A percentile compares a stretch with the other conserved stretches of the same genome.
phyloP scores from a whole-genome alignment of 805 yeast species.

The Hanseniaspora lindneri region DNA sequence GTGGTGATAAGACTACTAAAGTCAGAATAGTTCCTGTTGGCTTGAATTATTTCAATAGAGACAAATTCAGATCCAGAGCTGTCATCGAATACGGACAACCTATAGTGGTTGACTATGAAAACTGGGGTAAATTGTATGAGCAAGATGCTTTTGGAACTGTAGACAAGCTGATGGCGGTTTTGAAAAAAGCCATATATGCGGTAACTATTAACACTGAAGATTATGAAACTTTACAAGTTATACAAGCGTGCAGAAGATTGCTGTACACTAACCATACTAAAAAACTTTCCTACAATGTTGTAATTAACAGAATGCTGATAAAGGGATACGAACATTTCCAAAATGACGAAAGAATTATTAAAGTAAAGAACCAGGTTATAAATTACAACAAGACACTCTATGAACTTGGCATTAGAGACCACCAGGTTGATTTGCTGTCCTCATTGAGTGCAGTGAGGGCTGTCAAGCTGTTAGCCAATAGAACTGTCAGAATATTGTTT shows the following conservation, averaged over 20 bases:
- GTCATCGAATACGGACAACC: conserved; percentile 92
- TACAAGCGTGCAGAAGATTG: conserved; percentile 83
- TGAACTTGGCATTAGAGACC: conserved; percentile 52
- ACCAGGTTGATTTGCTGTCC: conserved; percentile 44
- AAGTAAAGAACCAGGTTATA: conserved; percentile 50
- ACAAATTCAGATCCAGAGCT: conserved; percentile 88
- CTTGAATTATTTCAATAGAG: conserved; percentile 92
- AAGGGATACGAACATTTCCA: conserved; percentile 61
- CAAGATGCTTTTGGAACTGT: conserved; percentile 66
- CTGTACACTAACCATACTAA: conserved; percentile 42
- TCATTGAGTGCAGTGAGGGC: conserved; percentile 42
- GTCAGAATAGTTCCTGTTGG: conserved; percentile 93
- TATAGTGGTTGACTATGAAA: conserved; percentile 47
- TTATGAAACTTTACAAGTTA: conserved; percentile 76
- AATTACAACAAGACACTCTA: conserved; percentile 55
- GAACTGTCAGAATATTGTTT: conserved; percentile 45
- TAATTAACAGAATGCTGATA: conserved; percentile 78
- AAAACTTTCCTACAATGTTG: conserved; percentile 66
- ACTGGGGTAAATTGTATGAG: conserved; percentile 52
- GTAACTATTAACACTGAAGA: conserved; percentile 85
- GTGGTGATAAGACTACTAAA: conserved; percentile 51
- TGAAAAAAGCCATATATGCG: conserved; percentile 62
- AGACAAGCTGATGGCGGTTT: conserved; percentile 52
- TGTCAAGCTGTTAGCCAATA: conserved; percentile 41
- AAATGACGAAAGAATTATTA: conserved; percentile 54